These are phyloP conservation scores for Cylindrodendrum hubeiense DNA, from an alignment of 2,329 filamentous ascomycete species.

Conservation along the genomic window DNA sequence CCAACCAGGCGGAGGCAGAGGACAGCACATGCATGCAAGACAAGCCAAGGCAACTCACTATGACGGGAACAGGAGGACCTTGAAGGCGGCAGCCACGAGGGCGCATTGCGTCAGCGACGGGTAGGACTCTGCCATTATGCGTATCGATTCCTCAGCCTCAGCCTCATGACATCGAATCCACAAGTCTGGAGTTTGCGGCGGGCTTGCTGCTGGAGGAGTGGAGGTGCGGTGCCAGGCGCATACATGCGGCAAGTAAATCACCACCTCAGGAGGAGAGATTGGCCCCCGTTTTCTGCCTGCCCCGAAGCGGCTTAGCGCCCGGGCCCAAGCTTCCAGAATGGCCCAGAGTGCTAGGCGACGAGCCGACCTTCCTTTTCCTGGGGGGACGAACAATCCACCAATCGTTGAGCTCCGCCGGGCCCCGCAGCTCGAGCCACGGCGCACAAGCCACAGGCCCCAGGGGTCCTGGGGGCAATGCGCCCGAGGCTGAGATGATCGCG, in stretches of 20 bases:
- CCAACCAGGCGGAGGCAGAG: neutral
- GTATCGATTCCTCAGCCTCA: conserved; percentile 28
- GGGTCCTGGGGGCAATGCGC: neutral
- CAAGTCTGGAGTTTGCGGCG: conserved; percentile 2
- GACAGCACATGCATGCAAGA: conserved; percentile 2
- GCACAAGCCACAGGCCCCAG: conserved; percentile 20
- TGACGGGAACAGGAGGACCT: conserved; percentile 91
- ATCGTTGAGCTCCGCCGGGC: neutral
- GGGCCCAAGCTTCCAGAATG: conserved; percentile 24
- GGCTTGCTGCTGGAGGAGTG: conserved; percentile 2
- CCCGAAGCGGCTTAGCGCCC: conserved; percentile 6
- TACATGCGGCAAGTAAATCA: conserved; percentile 13
- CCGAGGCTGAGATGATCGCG: conserved; percentile 19
- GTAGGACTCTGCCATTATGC: conserved; percentile 81
- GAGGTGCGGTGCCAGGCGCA: conserved; percentile 16
- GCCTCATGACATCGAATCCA: conserved; percentile 40
- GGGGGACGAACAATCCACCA: conserved; percentile 15
- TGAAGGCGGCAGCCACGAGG: conserved; percentile 87
- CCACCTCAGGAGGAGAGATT: conserved; percentile 12
- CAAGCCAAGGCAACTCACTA: conserved; percentile 75
- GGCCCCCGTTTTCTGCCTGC: neutral
- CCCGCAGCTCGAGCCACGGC: conserved; percentile 1
- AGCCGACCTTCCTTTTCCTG: conserved; percentile 3
- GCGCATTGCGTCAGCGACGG: conserved; percentile 92
- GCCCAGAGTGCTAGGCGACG: neutral